These are phyloP conservation scores for Lonicera japonica DNA, from an alignment of 129 eudicot species.

Conservation along the genomic window DNA sequence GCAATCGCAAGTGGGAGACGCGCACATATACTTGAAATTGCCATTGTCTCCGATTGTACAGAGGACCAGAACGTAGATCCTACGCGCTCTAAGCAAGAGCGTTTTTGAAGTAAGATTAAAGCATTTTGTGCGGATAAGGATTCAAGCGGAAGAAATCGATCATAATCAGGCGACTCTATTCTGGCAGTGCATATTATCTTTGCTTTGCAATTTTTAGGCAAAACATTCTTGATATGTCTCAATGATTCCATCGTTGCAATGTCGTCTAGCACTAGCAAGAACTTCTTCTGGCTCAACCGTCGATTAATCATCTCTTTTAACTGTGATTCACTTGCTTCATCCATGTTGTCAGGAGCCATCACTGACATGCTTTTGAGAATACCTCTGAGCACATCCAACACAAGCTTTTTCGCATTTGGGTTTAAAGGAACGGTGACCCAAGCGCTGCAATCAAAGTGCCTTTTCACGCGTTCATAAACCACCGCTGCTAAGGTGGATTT, in stretches of 20 bases:
- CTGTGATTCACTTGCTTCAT: background rate
- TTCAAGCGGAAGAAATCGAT: background rate
- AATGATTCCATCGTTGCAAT: background rate
- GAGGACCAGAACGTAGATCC: constrained; percentile 1
- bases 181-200: constrained; percentile 7
- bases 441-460: constrained; percentile 4
- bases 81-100: background rate
- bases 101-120: background rate
- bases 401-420: background rate
- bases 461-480: background rate
- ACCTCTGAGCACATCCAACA: constrained; percentile 1
- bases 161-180: background rate
- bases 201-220: constrained; percentile 3
- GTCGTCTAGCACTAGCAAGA: constrained; percentile 6
- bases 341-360: constrained; percentile 2
- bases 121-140: background rate
- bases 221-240: background rate
- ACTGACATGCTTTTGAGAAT: constrained; percentile 5
- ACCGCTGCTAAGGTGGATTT: constrained; percentile 1
- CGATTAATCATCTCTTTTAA: background rate
- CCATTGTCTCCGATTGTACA: background rate
- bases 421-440: constrained; percentile 4
- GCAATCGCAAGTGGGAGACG: constrained; percentile 5
- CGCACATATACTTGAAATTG: background rate
- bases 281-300: background rate